phyloP scores from a whole-genome alignment of 1,284 basidiomycete genomes.

The Megacollybia platyphylla region DNA sequence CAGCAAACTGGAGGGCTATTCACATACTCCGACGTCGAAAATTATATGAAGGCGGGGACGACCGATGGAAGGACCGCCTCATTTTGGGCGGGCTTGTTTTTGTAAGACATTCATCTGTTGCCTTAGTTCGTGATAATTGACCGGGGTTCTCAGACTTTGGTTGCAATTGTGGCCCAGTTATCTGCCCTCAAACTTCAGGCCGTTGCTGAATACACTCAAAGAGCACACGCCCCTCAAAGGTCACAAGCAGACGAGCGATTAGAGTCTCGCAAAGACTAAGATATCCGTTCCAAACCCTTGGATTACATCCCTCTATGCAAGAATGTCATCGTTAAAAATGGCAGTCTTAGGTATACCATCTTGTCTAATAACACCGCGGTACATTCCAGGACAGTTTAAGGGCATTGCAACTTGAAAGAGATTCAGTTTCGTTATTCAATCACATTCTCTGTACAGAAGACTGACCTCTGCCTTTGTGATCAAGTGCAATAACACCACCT shows the following conservation, averaged over 20 bases:
- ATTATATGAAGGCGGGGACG: conserved; percentile 33
- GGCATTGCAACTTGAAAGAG: conserved; percentile 45
- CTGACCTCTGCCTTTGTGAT: conserved; percentile 49
- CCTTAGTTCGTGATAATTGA: not conserved
- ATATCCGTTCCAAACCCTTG: no score
- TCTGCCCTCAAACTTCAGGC: not conserved
- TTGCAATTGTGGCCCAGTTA: not conserved
- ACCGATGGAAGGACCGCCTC: conserved; percentile 44
- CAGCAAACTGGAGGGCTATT: conserved; percentile 26
- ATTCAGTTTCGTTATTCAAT: conserved; percentile 4
- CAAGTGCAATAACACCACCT: conserved; percentile 64
- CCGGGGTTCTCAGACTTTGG: not conserved
- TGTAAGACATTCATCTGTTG: conserved; percentile 19
- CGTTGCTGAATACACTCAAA: not conserved
- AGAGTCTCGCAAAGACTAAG: no score
- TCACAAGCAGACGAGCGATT: no score
- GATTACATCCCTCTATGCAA: conserved; percentile 13
- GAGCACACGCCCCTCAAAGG: not conserved
- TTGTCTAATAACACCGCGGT: conserved; percentile 56
- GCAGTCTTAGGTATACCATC: conserved; percentile 63
- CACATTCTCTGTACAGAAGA: conserved; percentile 1
- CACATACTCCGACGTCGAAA: conserved; percentile 27
- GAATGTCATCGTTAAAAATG: conserved; percentile 61
- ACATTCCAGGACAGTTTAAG: conserved; percentile 71
- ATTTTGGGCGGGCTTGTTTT: conserved; percentile 33